These are phyloP conservation scores for Bidens hawaiensis DNA, from an alignment of 140 eudicot genomes.

Conservation along the genomic window DNA sequence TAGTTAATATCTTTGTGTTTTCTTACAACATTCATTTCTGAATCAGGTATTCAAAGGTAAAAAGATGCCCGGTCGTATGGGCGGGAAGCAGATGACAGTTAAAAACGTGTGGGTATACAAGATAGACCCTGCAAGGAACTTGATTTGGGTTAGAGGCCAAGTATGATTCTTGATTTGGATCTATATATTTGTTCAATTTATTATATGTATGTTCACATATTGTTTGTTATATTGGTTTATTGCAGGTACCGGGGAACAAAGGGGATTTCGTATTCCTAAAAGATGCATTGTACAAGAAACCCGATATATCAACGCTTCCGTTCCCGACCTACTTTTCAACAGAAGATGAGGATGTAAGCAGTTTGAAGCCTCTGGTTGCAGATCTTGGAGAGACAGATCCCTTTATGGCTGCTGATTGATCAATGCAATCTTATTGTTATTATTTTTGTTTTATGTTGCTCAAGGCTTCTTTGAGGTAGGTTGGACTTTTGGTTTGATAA, in stretches of 20 bases:
- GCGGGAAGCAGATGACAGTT: conserved; percentile 74
- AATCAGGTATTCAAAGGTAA: conserved; percentile 76
- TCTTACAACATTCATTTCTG: background rate
- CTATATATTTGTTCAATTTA: too few species aligned
- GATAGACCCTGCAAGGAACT: too few species aligned
- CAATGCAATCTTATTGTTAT: background rate
- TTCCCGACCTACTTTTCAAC: conserved; percentile 76
- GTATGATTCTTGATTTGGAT: conserved; percentile 37
- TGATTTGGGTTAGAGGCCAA: conserved; percentile 96
- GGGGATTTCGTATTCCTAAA: conserved; percentile 81
- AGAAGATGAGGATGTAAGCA: too few species aligned
- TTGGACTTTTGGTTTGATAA: background rate
- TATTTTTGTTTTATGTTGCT: background rate
- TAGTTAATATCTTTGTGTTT: background rate
- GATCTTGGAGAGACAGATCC: conserved; percentile 76
- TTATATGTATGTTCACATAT: too few species aligned
- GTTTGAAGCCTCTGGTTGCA: too few species aligned
- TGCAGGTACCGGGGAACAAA: conserved; percentile 84
- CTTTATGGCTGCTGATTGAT: conserved; percentile 74
- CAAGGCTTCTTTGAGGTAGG: conserved; percentile 1
- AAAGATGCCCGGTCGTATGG: conserved; percentile 99
- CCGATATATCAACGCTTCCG: conserved; percentile 63
- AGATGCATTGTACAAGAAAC: too few species aligned
- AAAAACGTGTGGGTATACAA: conserved; percentile 96
- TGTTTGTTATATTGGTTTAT: background rate